phyloP scores from a whole-genome alignment of 164 flowering plant genomes.

The Annona squamosa region DNA sequence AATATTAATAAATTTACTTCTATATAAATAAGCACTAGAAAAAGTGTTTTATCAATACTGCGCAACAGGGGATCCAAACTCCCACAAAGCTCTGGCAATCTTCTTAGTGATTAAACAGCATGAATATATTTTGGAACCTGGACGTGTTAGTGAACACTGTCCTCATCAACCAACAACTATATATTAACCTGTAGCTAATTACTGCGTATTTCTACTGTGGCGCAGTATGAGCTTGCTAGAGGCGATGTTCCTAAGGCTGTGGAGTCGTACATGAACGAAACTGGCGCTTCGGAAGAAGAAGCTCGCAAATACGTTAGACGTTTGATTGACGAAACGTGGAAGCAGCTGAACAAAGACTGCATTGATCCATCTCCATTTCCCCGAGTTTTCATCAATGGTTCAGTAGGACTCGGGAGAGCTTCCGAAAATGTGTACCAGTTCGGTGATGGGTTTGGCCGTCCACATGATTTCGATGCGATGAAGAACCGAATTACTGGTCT shows the following conservation, averaged over 20 bases:
- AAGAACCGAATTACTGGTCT: conserved; percentile 1
- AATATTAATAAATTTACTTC: no score
- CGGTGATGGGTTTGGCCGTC: conserved; percentile 18
- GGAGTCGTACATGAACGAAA: conserved; percentile 20
- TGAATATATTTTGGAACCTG: not conserved
- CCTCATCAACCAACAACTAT: not conserved
- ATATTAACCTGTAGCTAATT: not conserved
- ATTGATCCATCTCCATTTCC: not conserved
- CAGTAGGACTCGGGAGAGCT: conserved; percentile 4
- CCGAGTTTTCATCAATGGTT: not conserved
- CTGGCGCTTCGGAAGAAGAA: conserved; percentile 15
- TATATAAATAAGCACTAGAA: no score
- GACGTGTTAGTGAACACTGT: not conserved
- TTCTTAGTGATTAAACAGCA: not conserved
- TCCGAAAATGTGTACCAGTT: conserved; percentile 12
- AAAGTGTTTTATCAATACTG: no score
- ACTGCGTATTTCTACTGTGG: not conserved
- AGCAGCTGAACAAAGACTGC: conserved; percentile 5
- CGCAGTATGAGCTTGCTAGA: conserved; percentile 12
- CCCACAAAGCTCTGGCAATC: no score
- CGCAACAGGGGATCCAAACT: no score
- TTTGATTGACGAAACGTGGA: conserved; percentile 16
- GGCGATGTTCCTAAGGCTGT: conserved; percentile 15
- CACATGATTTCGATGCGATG: not conserved
- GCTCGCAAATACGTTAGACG: conserved; percentile 11